These are phyloP conservation scores for Euptelea pleiosperma DNA, from an alignment of 164 flowering plant species.

Conservation along the genomic window DNA sequence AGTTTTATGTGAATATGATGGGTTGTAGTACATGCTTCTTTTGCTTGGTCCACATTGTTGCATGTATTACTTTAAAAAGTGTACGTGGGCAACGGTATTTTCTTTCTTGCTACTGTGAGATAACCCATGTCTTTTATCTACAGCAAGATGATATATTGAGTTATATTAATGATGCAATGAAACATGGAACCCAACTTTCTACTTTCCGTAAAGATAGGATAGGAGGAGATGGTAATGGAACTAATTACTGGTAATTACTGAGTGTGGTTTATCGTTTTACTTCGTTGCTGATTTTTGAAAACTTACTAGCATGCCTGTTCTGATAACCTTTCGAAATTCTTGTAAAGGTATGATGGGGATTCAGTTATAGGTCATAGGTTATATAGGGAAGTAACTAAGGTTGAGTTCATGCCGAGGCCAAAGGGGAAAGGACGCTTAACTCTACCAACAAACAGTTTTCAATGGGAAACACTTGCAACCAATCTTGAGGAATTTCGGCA, in stretches of 20 bases:
- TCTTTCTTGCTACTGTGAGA: neutral
- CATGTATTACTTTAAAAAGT: too few relatives aligned
- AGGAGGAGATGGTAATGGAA: conserved; percentile 58
- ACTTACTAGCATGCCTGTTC: neutral
- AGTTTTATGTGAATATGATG: neutral
- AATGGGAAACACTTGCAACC: conserved; percentile 91
- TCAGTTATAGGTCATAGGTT: conserved; percentile 60
- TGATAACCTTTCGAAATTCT: conserved; percentile 8
- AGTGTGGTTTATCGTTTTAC: neutral
- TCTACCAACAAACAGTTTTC: conserved; percentile 18
- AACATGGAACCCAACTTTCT: conserved; percentile 48
- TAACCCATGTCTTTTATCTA: conserved; percentile 13
- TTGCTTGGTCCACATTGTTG: too few relatives aligned
- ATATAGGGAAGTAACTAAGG: conserved; percentile 54
- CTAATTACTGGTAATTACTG: conserved; percentile 58
- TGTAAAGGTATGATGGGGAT: conserved; percentile 80
- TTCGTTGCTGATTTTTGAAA: neutral
- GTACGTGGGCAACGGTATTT: neutral
- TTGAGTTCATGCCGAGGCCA: conserved; percentile 22
- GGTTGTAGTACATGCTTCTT: neutral
- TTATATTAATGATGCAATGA: conserved; percentile 52
- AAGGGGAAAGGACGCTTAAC: conserved; percentile 30
- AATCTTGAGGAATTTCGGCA: conserved; percentile 69
- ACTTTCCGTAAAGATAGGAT: conserved; percentile 58
- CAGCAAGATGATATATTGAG: conserved; percentile 74